These are phyloP conservation scores for Ephemerocybe angulata DNA, from an alignment of 768 basidiomycete species.

Conservation along the genomic window DNA sequence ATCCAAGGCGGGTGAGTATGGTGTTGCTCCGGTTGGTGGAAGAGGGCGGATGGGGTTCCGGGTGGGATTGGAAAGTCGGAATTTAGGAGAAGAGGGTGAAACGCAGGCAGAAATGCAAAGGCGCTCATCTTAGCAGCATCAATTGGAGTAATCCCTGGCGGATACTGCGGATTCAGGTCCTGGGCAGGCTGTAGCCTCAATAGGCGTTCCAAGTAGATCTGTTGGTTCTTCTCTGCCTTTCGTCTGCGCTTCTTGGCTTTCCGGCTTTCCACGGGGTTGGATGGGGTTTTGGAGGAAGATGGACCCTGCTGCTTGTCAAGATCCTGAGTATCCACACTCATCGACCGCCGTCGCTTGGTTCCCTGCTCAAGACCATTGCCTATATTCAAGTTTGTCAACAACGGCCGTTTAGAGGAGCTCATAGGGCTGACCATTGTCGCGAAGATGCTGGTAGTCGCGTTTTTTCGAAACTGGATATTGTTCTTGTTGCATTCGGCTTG, in stretches of 20 bases:
- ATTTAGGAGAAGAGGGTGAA: conserved; percentile 1
- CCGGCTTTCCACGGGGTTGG: conserved; percentile 31
- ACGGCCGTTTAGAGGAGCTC: background rate
- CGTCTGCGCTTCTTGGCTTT: conserved; percentile 40
- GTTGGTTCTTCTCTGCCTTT: conserved; percentile 32
- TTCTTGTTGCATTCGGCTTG: too few relatives aligned
- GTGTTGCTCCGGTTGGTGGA: too few relatives aligned
- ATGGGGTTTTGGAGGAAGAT: too few relatives aligned
- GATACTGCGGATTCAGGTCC: conserved; percentile 1
- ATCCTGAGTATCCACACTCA: background rate
- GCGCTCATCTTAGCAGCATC: background rate
- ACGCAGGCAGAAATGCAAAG: background rate
- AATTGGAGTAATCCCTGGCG: background rate
- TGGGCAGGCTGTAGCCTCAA: background rate
- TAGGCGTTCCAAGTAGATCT: conserved; percentile 17
- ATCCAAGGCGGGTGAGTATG: too few relatives aligned
- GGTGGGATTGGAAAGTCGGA: conserved; percentile 5
- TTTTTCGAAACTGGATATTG: too few relatives aligned
- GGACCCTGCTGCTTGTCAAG: too few relatives aligned
- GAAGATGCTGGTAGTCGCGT: too few relatives aligned
- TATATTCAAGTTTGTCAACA: background rate
- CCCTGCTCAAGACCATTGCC: background rate
- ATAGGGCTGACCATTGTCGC: too few relatives aligned
- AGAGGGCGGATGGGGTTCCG: too few relatives aligned
- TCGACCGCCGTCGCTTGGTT: background rate